phyloP scores from a whole-genome alignment of 2,329 filamentous ascomycete species.

The Neonectria coccinea region DNA sequence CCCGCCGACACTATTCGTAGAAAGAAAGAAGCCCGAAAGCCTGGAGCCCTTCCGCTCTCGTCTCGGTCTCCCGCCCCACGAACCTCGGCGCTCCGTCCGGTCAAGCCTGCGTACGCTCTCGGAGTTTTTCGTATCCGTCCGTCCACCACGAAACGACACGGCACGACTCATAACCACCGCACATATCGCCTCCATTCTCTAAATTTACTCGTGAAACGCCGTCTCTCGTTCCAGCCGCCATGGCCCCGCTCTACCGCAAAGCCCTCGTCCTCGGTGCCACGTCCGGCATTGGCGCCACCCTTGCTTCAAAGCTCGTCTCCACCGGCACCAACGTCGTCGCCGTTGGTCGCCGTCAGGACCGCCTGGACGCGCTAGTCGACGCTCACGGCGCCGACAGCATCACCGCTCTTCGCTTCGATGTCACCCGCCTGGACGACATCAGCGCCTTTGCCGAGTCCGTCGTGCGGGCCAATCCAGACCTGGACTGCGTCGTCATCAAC shows the following conservation, averaged over 20 bases:
- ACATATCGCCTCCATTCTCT: neutral
- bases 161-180: neutral
- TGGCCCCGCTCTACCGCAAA: conserved; percentile 45
- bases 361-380: conserved; percentile 60
- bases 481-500: conserved; percentile 66
- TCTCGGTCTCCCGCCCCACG: neutral
- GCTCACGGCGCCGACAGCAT: conserved; percentile 56
- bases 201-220: neutral
- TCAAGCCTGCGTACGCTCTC: neutral
- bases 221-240: conserved; percentile 11
- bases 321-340: conserved; percentile 59
- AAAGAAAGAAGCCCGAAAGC: neutral
- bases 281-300: conserved; percentile 45
- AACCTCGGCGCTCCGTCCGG: neutral
- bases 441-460: conserved; percentile 36
- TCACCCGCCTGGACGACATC: conserved; percentile 55
- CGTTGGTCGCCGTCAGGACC: conserved; percentile 61
- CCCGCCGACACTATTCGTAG: neutral
- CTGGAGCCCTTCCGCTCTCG: neutral
- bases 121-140: neutral
- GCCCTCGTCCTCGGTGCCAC: conserved; percentile 57
- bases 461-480: conserved; percentile 31
- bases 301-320: conserved; percentile 55
- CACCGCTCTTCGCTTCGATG: conserved; percentile 56
- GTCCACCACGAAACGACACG: neutral